These are phyloP conservation scores for Acer campestre DNA, from an alignment of 345 rosid genomes.

Conservation along the genomic window DNA sequence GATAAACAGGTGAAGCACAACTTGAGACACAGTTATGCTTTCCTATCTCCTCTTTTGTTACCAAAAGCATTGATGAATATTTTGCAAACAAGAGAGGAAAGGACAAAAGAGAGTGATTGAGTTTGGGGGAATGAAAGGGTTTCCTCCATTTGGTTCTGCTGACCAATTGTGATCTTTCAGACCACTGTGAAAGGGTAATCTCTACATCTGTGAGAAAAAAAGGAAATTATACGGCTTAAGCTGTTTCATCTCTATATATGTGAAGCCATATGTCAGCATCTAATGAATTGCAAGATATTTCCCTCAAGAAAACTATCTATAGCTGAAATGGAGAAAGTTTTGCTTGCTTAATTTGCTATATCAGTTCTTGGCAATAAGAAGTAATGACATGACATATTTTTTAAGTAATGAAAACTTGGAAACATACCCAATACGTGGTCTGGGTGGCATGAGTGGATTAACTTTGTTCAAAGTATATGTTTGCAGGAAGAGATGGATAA, in stretches of 20 bases:
- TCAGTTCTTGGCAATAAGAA: too few relatives aligned
- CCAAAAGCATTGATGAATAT: too few relatives aligned
- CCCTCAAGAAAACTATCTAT: neutral
- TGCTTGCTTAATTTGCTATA: neutral
- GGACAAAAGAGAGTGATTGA: neutral
- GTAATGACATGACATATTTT: neutral
- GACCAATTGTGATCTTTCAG: neutral
- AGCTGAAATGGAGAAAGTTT: neutral
- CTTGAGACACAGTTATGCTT: too few relatives aligned
- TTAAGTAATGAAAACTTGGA: neutral
- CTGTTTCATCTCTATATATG: neutral
- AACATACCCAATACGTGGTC: neutral
- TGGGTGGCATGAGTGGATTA: neutral
- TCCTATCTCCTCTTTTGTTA: neutral
- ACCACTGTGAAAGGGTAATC: neutral
- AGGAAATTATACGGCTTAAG: too few relatives aligned
- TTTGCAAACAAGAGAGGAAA: too few relatives aligned
- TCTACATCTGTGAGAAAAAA: neutral
- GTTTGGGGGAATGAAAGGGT: neutral
- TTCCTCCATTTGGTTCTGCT: neutral
- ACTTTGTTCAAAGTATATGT: neutral
- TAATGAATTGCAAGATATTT: neutral
- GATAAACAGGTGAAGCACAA: neutral
- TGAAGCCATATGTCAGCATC: neutral
- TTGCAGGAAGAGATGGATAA: constrained; percentile 64